Percentiles rank a stretch among this genome's conserved stretches.
These are phyloP conservation scores for Penicillium sp. DNA, from an alignment of 2,329 filamentous ascomycete species.

Conservation along the genomic window DNA sequence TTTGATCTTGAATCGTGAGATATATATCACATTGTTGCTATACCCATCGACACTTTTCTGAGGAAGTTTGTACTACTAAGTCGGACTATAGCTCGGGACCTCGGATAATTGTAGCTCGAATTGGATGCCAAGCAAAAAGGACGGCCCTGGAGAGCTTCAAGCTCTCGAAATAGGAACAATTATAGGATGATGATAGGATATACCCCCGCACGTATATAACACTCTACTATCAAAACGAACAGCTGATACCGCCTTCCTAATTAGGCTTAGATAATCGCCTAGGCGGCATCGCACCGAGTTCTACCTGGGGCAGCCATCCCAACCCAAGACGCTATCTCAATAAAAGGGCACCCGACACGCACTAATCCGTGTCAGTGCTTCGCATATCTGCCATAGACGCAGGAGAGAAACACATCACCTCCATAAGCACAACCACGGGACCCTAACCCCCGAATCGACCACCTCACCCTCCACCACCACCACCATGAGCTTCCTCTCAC, in stretches of 20 bases:
- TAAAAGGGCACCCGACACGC: neutral
- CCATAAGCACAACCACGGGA: neutral
- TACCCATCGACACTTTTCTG: no score
- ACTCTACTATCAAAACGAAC: no score
- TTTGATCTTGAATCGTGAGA: neutral
- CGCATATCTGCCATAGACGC: neutral
- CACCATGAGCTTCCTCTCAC: constrained; percentile 67
- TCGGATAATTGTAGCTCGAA: no score
- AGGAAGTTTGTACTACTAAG: neutral
- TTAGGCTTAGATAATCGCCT: neutral
- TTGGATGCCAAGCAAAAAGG: no score
- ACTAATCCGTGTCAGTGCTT: neutral
- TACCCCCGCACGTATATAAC: no score
- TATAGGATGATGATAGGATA: neutral
- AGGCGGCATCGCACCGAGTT: neutral
- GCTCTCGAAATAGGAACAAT: no score
- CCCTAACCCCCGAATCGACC: neutral
- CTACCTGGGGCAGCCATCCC: neutral
- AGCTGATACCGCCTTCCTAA: no score
- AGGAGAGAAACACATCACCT: neutral
- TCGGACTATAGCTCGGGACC: neutral
- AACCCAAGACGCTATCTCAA: neutral
- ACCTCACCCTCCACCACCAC: neutral
- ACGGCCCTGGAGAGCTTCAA: no score
- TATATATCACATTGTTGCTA: neutral